Conservation (phyloP, 306 rosid genomes). For the Fragaria nilgerrensis region DNA sequence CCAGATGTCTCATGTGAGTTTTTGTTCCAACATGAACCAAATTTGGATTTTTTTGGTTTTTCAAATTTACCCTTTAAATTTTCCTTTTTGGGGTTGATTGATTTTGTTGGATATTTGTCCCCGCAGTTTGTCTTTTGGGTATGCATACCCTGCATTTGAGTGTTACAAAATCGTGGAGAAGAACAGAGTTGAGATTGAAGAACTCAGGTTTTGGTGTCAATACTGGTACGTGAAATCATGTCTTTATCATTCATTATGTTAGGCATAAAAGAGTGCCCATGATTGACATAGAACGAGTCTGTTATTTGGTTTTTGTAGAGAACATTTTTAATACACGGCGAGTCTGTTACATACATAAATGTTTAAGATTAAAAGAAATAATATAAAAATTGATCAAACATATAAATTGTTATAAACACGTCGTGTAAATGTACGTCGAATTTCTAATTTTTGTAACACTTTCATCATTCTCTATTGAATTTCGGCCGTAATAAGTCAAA, state of each 20-base stretch:
- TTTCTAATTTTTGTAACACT: neutral
- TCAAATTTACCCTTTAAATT: neutral
- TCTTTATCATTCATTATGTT: neutral
- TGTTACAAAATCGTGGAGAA: constrained; percentile 79
- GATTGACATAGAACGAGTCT: neutral
- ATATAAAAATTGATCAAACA: no score
- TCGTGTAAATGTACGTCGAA: no score
- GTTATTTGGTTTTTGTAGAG: neutral
- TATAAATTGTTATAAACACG: no score
- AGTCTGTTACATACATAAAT: no score
- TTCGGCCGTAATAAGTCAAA: neutral
- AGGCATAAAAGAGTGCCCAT: neutral
- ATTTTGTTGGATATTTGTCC: neutral
- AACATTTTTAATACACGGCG: no score
- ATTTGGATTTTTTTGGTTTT: neutral
- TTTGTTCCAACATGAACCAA: neutral
- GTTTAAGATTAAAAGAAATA: no score
- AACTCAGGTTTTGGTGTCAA: constrained; percentile 95
- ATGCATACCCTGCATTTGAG: constrained; percentile 91
- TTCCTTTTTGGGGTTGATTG: neutral
- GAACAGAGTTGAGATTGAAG: constrained; percentile 56
- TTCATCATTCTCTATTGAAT: neutral
- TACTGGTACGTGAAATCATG: constrained; percentile 57
- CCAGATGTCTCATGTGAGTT: constrained; percentile 65
- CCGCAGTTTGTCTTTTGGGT: constrained; percentile 64